Percentiles rank a stretch among this genome's conserved stretches.
These are phyloP conservation scores for Hamigera avellanea DNA, from an alignment of 495 filamentous ascomycete species.

Conservation along the genomic window DNA sequence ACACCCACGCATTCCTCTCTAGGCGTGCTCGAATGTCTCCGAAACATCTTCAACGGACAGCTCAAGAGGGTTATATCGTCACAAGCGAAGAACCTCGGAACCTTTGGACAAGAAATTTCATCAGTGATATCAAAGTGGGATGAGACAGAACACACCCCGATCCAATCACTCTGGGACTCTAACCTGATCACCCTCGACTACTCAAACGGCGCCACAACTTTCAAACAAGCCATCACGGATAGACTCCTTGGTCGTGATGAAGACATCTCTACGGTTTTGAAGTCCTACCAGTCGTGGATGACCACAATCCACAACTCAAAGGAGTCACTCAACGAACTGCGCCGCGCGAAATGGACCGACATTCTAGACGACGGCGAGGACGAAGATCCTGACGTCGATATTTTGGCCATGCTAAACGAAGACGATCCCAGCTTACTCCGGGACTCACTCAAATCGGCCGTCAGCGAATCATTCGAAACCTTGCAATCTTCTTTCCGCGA, in stretches of 20 bases:
- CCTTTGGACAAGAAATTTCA: conserved; percentile 42
- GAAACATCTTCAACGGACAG: conserved; percentile 55
- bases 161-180: conserved; percentile 50
- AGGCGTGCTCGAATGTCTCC: conserved; percentile 53
- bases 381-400: conserved; percentile 49
- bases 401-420: conserved; percentile 51
- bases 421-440: conserved; percentile 61
- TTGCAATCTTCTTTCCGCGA: conserved; percentile 44
- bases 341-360: conserved; percentile 61
- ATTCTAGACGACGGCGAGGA: conserved; percentile 64
- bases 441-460: conserved; percentile 43
- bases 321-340: conserved; percentile 52
- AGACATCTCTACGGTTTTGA: conserved; percentile 45
- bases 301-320: conserved; percentile 47
- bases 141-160: conserved; percentile 28
- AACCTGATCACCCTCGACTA: conserved; percentile 40
- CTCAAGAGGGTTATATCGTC: conserved; percentile 46
- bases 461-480: conserved; percentile 44
- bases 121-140: conserved; percentile 42
- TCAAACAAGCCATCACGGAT: conserved; percentile 41
- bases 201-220: conserved; percentile 39
- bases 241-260: conserved; percentile 54
- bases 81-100: conserved; percentile 44
- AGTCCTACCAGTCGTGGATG: conserved; percentile 57
- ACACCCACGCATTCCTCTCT: conserved; percentile 36